These are phyloP conservation scores for Triangularia setosa DNA, from an alignment of 2,329 filamentous ascomycete species.

Conservation along the genomic window DNA sequence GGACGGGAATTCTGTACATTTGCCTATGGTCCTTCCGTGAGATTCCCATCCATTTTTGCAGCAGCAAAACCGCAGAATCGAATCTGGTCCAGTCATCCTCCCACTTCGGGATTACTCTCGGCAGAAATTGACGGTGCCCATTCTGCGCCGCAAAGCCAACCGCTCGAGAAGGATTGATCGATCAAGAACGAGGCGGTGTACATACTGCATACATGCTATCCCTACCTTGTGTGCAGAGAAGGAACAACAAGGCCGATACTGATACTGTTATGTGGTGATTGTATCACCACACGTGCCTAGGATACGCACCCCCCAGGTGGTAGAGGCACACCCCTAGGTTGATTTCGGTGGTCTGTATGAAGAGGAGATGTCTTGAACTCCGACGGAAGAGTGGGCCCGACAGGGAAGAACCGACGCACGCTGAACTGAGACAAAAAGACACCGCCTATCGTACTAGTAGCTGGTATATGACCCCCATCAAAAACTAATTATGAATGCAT, in stretches of 20 bases:
- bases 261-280: not conserved
- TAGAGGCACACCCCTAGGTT: not conserved
- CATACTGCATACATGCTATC: not conserved
- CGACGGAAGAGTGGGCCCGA: not conserved
- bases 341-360: not conserved
- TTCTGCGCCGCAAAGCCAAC: not conserved
- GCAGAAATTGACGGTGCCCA: not conserved
- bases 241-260: not conserved
- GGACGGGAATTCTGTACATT: not conserved
- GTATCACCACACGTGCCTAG: not conserved
- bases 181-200: not conserved
- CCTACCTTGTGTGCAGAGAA: not conserved
- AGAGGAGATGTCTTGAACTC: not conserved
- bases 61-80: not conserved
- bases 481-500: not conserved
- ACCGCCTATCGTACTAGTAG: not conserved
- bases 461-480: not conserved
- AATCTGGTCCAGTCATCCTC: not conserved
- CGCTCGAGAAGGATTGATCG: not conserved
- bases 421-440: not conserved
- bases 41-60: not conserved
- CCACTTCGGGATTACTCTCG: not conserved
- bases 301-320: not conserved
- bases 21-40: not conserved
- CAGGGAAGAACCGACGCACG: not conserved